Evolutionary conservation across 768 basidiomycete species (phyloP), one percentile per base, ranked within the genome.

Genomic region (Royoungia palumana): DNA sequence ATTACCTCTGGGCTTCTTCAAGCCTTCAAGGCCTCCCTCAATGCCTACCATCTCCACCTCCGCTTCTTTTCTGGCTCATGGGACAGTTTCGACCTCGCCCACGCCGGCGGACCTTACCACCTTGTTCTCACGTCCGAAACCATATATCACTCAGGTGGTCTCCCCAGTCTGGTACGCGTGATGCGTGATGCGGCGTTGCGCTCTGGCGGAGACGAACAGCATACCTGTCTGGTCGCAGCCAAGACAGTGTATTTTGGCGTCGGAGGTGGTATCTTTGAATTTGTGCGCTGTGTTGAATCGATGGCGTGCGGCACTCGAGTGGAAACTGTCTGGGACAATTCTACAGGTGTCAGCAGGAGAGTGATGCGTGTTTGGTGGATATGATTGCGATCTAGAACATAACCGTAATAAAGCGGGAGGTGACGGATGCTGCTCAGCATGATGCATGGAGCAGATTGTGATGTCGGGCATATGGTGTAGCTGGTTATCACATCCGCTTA

Each of bases 161-260:
- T 95, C 2, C 70, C 71, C 0, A 70, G 82, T 22, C 71, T 99
- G 35, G 66, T 89, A 19, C 57, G 68, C 30, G 64, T 87, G 17
- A 59, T 89, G 63, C 68, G 70, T 43, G 49, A 61, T 0, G 73
- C 77, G 12, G 72, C 47, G 35, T 52, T 6, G 44, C 14, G 34
- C 5, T 7, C 10, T 36, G 22, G 42, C 13, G 28, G 39, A 5
- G 35, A 27, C n/a, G 38, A 51, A 12, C 35, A 17, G 6, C 68
- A 64, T 54, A 38, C 75, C 6, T 90, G 86, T 56, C 78, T 96
- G 9, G 86, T 96, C 3, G 94, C 93, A 2, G 90, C 89, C 2
- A 98, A 97, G 66, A 78, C 92, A 13, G 68, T 97, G 17, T 97
- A 97, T 64, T 97, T 98, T 65, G 95, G 95, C 7, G 92, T 97